Conservation (phyloP, 2,329 filamentous ascomycete genomes). For the Blastomyces percursus region DNA sequence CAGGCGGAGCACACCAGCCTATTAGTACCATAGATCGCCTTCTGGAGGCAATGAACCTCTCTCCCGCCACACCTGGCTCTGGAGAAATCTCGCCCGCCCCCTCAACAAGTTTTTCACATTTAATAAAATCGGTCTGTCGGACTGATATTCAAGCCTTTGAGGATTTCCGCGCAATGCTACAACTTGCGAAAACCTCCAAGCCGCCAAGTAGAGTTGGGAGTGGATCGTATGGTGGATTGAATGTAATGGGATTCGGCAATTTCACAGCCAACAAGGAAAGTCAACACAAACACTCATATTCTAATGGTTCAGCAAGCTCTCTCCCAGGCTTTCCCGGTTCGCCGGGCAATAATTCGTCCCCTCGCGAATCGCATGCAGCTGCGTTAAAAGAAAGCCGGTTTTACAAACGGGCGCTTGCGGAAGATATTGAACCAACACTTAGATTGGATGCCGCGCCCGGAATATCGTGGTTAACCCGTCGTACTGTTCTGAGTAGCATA, state of each 20-base stretch:
- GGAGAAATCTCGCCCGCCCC: conserved; percentile 50
- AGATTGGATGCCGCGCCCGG: conserved; percentile 81
- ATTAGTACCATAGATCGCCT: conserved; percentile 37
- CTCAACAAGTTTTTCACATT: conserved; percentile 64
- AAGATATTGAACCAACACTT: conserved; percentile 91
- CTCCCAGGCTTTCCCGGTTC: conserved; percentile 40
- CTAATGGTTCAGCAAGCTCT: conserved; percentile 52
- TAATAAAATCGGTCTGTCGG: conserved; percentile 72
- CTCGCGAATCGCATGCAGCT: conserved; percentile 33
- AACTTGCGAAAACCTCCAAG: conserved; percentile 52
- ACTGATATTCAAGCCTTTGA: conserved; percentile 70
- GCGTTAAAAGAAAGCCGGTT: conserved; percentile 84
- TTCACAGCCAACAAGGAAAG: conserved; percentile 32
- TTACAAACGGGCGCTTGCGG: conserved; percentile 76
- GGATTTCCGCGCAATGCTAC: conserved; percentile 71
- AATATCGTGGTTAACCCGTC: conserved; percentile 83
- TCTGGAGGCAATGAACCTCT: conserved; percentile 50
- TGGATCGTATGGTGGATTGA: conserved; percentile 56
- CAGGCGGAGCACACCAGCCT: conserved; percentile 53
- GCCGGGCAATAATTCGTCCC: conserved; percentile 34
- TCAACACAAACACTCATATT: conserved; percentile 22
- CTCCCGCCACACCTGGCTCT: conserved; percentile 38
- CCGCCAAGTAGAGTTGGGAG: conserved; percentile 58
- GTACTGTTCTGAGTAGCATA: conserved; percentile 72
- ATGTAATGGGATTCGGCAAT: conserved; percentile 46